Percentiles rank a stretch among this genome's conserved stretches.
These are phyloP conservation scores for Dispira simplex DNA, from an alignment of 192 early-diverging fungal species.

Conservation along the genomic window DNA sequence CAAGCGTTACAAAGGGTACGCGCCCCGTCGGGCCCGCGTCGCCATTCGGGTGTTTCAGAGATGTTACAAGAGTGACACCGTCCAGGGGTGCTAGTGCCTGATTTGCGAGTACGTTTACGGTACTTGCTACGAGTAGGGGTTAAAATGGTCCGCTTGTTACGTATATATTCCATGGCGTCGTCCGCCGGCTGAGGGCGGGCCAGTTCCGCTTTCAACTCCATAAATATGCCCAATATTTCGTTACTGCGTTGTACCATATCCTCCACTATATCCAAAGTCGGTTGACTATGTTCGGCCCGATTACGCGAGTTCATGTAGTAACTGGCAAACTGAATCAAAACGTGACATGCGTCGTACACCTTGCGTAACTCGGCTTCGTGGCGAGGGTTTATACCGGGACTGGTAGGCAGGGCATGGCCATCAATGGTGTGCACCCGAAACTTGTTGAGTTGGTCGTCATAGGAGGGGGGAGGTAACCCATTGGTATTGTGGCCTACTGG, in stretches of 20 bases:
- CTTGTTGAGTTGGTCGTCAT: slow-evolving; percentile 10
- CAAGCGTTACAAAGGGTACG: slow-evolving; percentile 93
- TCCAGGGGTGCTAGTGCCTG: neutral
- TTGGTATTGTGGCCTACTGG: neutral
- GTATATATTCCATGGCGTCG: slow-evolving; percentile 36
- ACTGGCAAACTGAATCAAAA: neutral
- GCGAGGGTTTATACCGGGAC: too few species aligned
- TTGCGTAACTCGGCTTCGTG: neutral
- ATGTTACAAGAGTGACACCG: slow-evolving; percentile 60
- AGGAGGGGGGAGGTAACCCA: neutral
- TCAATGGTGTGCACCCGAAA: slow-evolving; percentile 9
- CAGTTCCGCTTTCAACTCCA: slow-evolving; percentile 28
- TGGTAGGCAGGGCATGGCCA: slow-evolving; percentile 1
- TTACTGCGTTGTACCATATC: slow-evolving; percentile 34
- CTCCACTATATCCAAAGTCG: slow-evolving; percentile 29
- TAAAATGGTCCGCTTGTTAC: slow-evolving; percentile 32
- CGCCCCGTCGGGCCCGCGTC: slow-evolving; percentile 79
- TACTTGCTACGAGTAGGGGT: slow-evolving; percentile 22
- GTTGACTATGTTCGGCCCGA: slow-evolving; percentile 13
- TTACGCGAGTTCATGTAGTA: neutral
- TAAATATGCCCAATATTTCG: slow-evolving; percentile 32
- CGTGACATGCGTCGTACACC: neutral
- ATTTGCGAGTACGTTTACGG: slow-evolving; percentile 3
- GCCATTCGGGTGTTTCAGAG: slow-evolving; percentile 87
- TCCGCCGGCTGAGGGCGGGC: slow-evolving; percentile 26